These are phyloP conservation scores for Colletotrichum lindemuthianum DNA, from an alignment of 2,329 filamentous ascomycete genomes.

Conservation along the genomic window DNA sequence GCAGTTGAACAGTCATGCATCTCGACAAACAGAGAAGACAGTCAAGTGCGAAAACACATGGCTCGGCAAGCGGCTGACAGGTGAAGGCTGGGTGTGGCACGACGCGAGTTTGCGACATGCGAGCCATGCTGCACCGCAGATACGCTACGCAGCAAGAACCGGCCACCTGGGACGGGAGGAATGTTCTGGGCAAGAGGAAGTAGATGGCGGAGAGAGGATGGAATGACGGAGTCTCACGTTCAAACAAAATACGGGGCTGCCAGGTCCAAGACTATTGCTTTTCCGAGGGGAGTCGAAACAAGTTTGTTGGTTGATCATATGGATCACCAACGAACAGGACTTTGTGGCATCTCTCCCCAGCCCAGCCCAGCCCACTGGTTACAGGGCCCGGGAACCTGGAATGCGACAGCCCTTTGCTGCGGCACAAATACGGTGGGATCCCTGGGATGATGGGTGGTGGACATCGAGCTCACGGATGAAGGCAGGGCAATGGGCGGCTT, in stretches of 20 bases:
- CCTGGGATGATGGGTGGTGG: neutral
- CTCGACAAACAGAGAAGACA: conserved; percentile 8
- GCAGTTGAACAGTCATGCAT: conserved; percentile 11
- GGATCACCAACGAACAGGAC: conserved; percentile 5
- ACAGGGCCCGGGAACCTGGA: conserved; percentile 24
- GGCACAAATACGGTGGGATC: conserved; percentile 7
- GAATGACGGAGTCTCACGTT: conserved; percentile 7
- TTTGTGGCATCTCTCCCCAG: conserved; percentile 1
- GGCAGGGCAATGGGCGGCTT: conserved; percentile 5
- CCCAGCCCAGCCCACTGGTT: conserved; percentile 1
- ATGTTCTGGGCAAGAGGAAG: neutral
- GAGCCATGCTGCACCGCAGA: conserved; percentile 12
- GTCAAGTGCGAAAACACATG: neutral
- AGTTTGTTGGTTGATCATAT: neutral
- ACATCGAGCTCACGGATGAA: neutral
- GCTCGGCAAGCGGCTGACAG: conserved; percentile 19
- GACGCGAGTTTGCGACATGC: conserved; percentile 19
- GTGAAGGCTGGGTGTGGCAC: conserved; percentile 13
- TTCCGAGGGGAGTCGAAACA: neutral
- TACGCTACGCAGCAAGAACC: conserved; percentile 18
- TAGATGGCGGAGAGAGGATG: neutral
- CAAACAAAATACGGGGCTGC: neutral
- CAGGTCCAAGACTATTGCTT: neutral
- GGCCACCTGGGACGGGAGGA: conserved; percentile 14
- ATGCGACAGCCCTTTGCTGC: conserved; percentile 12